phyloP scores from a whole-genome alignment of 495 filamentous ascomycete genomes.

The Hyaloscypha finlandica region DNA sequence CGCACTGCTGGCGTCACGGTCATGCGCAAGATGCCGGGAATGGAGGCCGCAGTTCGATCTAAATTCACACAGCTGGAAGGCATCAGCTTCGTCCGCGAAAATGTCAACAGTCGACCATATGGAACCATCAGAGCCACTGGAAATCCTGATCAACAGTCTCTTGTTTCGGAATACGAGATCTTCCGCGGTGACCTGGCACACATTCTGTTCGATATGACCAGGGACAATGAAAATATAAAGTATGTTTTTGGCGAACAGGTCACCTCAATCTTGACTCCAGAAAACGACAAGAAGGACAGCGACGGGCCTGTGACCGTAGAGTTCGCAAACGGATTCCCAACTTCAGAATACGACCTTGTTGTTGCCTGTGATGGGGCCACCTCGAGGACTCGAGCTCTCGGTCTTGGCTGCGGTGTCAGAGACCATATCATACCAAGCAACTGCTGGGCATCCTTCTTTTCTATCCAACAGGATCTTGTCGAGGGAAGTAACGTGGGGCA shows the following conservation, averaged over 20 bases:
- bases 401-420: conserved; percentile 41
- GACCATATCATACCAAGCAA: conserved; percentile 42
- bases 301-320: conserved; percentile 35
- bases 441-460: conserved; percentile 45
- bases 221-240: conserved; percentile 37
- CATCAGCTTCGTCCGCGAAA: conserved; percentile 44
- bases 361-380: conserved; percentile 52
- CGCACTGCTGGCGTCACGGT: conserved; percentile 49
- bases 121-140: conserved; percentile 38
- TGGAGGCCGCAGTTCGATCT: conserved; percentile 47
- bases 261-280: conserved; percentile 26
- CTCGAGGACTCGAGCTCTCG: conserved; percentile 51
- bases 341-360: conserved; percentile 47
- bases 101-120: conserved; percentile 34
- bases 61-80: conserved; percentile 43
- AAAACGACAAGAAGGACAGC: conserved; percentile 14
- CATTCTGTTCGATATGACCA: conserved; percentile 48
- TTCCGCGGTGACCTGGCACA: conserved; percentile 52
- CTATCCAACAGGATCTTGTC: conserved; percentile 41
- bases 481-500: conserved; percentile 38
- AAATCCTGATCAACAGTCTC: conserved; percentile 40
- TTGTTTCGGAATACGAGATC: conserved; percentile 59
- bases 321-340: conserved; percentile 39
- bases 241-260: conserved; percentile 47
- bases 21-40: conserved; percentile 53